These are phyloP conservation scores for Skeletonema costatum DNA, from an alignment of 108 stramenopile genomes.

Conservation along the genomic window DNA sequence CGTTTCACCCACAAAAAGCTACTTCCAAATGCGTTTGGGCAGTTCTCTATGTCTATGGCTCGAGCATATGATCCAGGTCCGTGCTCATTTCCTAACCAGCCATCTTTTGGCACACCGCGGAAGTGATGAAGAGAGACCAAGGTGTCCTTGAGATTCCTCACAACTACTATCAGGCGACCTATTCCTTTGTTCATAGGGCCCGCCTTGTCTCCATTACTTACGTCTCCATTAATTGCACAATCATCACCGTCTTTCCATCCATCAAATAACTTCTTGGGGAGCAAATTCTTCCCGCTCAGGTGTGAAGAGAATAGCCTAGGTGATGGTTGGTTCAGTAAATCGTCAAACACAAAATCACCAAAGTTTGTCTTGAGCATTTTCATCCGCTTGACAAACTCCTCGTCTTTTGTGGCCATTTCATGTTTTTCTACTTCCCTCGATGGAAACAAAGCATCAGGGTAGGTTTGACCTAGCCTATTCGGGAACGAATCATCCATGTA, in stretches of 20 bases:
- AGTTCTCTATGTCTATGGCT: constrained; percentile 16
- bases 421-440: background rate
- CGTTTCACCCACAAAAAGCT: constrained; percentile 30
- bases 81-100: constrained; percentile 36
- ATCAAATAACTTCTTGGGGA: constrained; percentile 11
- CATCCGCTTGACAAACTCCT: background rate
- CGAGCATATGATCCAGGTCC: constrained; percentile 40
- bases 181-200: constrained; percentile 8
- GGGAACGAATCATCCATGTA: constrained; percentile 2
- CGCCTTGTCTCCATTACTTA: background rate
- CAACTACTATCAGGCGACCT: constrained; percentile 28
- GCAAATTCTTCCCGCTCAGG: constrained; percentile 3
- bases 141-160: constrained; percentile 34
- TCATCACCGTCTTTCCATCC: background rate
- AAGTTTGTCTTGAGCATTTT: background rate
- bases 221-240: background rate
- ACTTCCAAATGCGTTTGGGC: constrained; percentile 36
- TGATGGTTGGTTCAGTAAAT: background rate
- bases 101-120: constrained; percentile 28
- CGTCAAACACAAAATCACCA: constrained; percentile 2
- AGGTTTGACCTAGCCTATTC: background rate
- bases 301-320: background rate
- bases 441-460: background rate
- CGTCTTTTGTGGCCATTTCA: background rate
- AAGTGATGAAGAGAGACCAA: constrained; percentile 36